phyloP scores from a whole-genome alignment of 2,329 filamentous ascomycete species.

The Clonostachys sp. region DNA sequence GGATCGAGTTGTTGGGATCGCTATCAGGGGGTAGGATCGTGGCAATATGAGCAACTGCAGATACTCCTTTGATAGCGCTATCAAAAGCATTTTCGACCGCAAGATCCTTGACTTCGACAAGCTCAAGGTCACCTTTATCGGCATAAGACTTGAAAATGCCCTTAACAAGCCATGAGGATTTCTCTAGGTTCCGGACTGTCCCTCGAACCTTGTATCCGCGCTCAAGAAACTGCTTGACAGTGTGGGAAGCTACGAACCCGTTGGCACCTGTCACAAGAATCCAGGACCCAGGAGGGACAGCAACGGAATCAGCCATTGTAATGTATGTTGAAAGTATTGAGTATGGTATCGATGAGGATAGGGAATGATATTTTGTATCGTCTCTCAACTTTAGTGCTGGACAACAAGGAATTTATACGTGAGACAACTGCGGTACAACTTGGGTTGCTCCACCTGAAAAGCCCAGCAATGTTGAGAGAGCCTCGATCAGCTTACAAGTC shows the following conservation, averaged over 20 bases:
- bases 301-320: too few species aligned
- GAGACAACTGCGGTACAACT: too few species aligned
- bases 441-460: too few species aligned
- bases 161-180: conserved; percentile 24
- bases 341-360: too few species aligned
- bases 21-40: conserved; percentile 21
- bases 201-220: conserved; percentile 34
- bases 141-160: conserved; percentile 4
- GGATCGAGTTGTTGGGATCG: conserved; percentile 32
- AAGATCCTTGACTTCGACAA: conserved; percentile 28
- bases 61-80: conserved; percentile 15
- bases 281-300: conserved; percentile 15
- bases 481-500: too few species aligned
- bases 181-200: conserved; percentile 24
- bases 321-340: too few species aligned
- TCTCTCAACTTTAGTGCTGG: too few species aligned
- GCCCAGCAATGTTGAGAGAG: too few species aligned
- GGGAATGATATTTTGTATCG: too few species aligned
- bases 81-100: conserved; percentile 27
- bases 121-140: conserved; percentile 7
- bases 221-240: conserved; percentile 27
- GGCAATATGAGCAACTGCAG: conserved; percentile 30
- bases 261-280: conserved; percentile 39
- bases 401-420: too few species aligned
- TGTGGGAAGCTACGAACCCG: conserved; percentile 35